phyloP scores from a whole-genome alignment of 805 yeast species.

The Suhomyces prunicola region DNA sequence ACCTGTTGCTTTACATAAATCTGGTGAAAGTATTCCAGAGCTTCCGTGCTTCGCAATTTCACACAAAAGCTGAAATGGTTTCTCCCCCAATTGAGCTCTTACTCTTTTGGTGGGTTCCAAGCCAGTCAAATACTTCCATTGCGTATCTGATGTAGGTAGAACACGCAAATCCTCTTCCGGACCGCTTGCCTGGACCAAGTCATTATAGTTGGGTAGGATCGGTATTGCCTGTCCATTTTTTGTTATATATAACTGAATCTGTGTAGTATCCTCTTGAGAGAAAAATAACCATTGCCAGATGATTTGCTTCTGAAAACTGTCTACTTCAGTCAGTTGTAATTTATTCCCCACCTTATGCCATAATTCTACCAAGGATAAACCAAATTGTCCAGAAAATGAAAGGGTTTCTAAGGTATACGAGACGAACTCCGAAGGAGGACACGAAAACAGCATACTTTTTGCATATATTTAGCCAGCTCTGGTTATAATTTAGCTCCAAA shows the following conservation, averaged over 20 bases:
- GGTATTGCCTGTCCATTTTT: constrained; percentile 12
- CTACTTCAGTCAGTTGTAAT: constrained; percentile 20
- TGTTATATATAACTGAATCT: constrained; percentile 12
- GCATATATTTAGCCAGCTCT: not conserved
- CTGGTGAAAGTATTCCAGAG: constrained; percentile 58
- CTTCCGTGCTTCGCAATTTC: constrained; percentile 58
- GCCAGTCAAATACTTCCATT: constrained; percentile 59
- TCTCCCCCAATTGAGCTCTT: constrained; percentile 52
- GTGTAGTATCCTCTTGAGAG: constrained; percentile 11
- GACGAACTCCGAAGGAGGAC: constrained; percentile 21
- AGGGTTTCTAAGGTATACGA: constrained; percentile 21
- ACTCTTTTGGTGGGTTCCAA: constrained; percentile 40
- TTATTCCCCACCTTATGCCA: constrained; percentile 24
- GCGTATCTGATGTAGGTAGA: constrained; percentile 49
- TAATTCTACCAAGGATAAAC: constrained; percentile 24
- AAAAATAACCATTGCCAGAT: constrained; percentile 41
- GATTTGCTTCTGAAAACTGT: constrained; percentile 34
- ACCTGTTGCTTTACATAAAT: constrained; percentile 51
- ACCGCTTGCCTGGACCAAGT: constrained; percentile 15
- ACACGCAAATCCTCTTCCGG: constrained; percentile 18
- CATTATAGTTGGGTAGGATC: constrained; percentile 16
- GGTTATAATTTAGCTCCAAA: not conserved
- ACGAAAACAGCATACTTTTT: constrained; percentile 13
- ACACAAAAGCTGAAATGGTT: constrained; percentile 51
- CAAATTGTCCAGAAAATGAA: constrained; percentile 33